Conservation (phyloP, 1,139 yeast species). For the Protomyces macrosporus region DNA sequence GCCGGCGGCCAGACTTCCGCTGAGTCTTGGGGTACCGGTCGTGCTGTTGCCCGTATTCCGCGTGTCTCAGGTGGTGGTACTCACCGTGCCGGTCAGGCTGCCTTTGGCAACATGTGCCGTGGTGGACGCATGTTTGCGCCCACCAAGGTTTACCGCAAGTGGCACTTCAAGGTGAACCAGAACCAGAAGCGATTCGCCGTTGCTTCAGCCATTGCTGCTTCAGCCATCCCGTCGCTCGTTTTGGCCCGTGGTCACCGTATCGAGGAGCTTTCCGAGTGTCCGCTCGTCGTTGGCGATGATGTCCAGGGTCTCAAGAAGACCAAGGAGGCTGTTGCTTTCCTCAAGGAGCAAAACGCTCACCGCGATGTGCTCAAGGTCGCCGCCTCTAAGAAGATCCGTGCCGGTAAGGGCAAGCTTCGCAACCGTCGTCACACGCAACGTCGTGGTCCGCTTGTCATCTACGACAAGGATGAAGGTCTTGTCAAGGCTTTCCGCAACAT, state of each 20-base stretch:
- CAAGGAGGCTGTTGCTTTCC: conserved; percentile 97
- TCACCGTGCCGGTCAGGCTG: conserved; percentile 99
- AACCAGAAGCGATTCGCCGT: conserved; percentile 99
- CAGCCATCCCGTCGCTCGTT: conserved; percentile 97
- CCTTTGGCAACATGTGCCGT: conserved; percentile 99
- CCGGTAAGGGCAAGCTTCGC: conserved; percentile 99
- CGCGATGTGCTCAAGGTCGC: conserved; percentile 96
- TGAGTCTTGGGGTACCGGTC: conserved; percentile 99
- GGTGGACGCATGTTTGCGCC: conserved; percentile 99
- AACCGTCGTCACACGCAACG: conserved; percentile 99
- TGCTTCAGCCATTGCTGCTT: conserved; percentile 99
- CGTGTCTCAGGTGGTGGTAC: conserved; percentile 99
- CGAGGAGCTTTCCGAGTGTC: conserved; percentile 97
- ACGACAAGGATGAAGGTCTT: conserved; percentile 89
- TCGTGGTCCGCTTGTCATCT: conserved; percentile 99
- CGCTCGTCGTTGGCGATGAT: conserved; percentile 93
- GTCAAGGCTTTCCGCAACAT: conserved; percentile 99
- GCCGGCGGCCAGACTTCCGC: conserved; percentile 99
- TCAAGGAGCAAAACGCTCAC: conserved; percentile 98
- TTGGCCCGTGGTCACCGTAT: conserved; percentile 99
- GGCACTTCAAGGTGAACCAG: conserved; percentile 99
- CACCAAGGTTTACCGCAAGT: conserved; percentile 99
- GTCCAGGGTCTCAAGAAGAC: conserved; percentile 92
- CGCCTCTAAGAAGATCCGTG: conserved; percentile 98
- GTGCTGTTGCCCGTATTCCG: conserved; percentile 99